Conservation (phyloP, 1,139 yeast species). For the Trichomonascaceae sp. region DNA sequence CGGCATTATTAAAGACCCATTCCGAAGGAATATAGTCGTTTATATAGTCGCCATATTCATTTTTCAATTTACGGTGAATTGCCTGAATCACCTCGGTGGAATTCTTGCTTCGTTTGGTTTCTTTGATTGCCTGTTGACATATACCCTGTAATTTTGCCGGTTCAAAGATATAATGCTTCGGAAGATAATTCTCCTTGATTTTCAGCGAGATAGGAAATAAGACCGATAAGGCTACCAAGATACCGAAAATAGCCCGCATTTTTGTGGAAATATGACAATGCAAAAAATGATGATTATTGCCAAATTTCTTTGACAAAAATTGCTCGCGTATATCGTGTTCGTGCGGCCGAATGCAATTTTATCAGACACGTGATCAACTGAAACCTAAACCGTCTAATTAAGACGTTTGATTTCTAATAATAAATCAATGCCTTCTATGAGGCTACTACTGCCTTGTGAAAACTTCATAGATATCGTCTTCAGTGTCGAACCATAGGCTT, state of each 20-base stretch:
- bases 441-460: neutral
- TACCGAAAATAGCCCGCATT: neutral
- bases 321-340: neutral
- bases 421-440: neutral
- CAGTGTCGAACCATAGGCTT: neutral
- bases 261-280: neutral
- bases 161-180: constrained; percentile 57
- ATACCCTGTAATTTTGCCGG: constrained; percentile 41
- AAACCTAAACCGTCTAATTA: neutral
- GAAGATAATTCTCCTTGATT: constrained; percentile 37
- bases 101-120: constrained; percentile 50
- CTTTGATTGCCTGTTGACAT: constrained; percentile 42
- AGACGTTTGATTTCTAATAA: neutral
- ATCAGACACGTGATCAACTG: neutral
- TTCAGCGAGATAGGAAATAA: constrained; percentile 16
- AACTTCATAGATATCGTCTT: neutral
- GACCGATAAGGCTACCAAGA: constrained; percentile 6
- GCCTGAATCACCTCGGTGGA: constrained; percentile 56
- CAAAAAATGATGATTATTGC: neutral
- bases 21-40: constrained; percentile 67
- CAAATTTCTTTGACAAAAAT: neutral
- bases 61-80: constrained; percentile 54
- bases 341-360: neutral
- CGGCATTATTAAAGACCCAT: constrained; percentile 97
- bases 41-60: constrained; percentile 61